These are phyloP conservation scores for Claviceps sp. DNA, from an alignment of 2,329 filamentous ascomycete species.

Conservation along the genomic window DNA sequence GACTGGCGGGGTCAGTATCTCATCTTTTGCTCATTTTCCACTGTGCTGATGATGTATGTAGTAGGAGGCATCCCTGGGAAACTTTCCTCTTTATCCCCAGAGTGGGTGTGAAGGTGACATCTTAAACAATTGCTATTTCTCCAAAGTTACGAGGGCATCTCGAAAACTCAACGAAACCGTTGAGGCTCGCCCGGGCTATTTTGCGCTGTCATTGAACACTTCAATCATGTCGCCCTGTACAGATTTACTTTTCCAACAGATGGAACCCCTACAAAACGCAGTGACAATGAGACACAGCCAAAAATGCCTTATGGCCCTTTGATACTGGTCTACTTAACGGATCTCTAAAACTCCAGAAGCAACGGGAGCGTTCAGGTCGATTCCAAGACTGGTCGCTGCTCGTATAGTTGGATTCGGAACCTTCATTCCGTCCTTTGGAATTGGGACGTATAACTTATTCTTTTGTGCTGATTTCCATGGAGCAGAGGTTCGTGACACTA, in stretches of 20 bases:
- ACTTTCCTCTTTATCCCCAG: constrained; percentile 39
- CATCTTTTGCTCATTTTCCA: background rate
- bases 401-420: constrained; percentile 45
- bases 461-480: constrained; percentile 49
- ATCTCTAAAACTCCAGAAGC: constrained; percentile 27
- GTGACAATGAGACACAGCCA: background rate
- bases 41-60: background rate
- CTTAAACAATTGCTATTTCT: constrained; percentile 35
- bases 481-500: constrained; percentile 37
- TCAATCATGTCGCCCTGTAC: constrained; percentile 48
- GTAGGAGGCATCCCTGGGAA: constrained; percentile 31
- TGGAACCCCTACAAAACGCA: constrained; percentile 9
- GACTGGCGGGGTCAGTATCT: constrained; percentile 18
- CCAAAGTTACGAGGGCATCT: constrained; percentile 31
- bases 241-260: constrained; percentile 42
- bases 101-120: constrained; percentile 32
- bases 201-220: constrained; percentile 41
- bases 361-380: constrained; percentile 17
- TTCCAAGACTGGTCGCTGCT: constrained; percentile 33
- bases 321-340: constrained; percentile 44
- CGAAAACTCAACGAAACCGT: constrained; percentile 35
- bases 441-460: constrained; percentile 41
- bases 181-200: constrained; percentile 48
- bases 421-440: constrained; percentile 48
- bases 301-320: constrained; percentile 27